Conservation (phyloP, 2,329 filamentous ascomycete species). For the Pestalotiopsis sp. region DNA sequence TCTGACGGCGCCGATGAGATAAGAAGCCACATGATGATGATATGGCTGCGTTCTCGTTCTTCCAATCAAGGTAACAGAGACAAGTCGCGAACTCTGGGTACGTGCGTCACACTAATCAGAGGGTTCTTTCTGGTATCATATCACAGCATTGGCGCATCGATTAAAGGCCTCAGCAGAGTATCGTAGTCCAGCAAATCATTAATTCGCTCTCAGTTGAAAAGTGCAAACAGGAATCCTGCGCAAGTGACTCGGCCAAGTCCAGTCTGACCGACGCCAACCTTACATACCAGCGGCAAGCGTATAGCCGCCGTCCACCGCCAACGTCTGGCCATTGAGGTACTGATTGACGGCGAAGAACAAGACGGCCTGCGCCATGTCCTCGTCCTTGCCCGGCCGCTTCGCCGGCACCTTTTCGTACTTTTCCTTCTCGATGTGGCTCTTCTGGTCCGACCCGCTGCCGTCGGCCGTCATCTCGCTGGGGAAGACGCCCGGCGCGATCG, state of each 20-base stretch:
- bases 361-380: constrained; percentile 72
- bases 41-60: too few relatives aligned
- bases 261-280: neutral
- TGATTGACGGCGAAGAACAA: constrained; percentile 53
- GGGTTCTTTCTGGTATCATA: too few relatives aligned
- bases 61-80: too few relatives aligned
- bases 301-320: constrained; percentile 48
- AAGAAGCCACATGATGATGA: too few relatives aligned
- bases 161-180: neutral
- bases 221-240: neutral
- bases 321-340: constrained; percentile 45
- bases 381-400: constrained; percentile 66
- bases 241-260: neutral
- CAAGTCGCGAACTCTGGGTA: too few relatives aligned
- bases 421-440: constrained; percentile 60
- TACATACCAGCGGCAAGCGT: constrained; percentile 40
- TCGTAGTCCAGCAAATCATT: neutral
- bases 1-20: too few relatives aligned
- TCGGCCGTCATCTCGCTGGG: constrained; percentile 73
- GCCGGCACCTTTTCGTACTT: constrained; percentile 66
- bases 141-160: neutral
- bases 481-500: constrained; percentile 72
- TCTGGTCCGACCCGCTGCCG: constrained; percentile 50
- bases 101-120: too few relatives aligned
- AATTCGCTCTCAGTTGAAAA: neutral